Evolutionary conservation across 148 eudicot species (phyloP).

Genomic region (Diospyros lotus): DNA sequence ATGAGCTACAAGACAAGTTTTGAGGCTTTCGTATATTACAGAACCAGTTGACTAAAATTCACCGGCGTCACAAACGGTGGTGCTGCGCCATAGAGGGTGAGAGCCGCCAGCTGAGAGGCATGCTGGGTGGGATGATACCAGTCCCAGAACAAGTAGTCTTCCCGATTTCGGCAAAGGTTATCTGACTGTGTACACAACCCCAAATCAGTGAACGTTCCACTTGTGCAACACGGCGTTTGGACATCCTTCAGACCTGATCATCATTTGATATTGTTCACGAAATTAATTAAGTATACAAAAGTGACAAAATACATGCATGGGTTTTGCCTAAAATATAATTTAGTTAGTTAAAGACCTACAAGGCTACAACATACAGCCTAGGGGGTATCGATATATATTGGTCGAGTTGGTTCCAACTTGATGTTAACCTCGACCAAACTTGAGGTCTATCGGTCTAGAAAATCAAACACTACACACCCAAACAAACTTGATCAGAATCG

Average conservation of each 20-base stretch:
- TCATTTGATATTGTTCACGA: neutral
- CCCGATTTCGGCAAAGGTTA: slow-evolving; percentile 16
- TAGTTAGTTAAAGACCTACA: too few relatives aligned
- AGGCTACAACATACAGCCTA: too few relatives aligned
- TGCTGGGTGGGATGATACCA: slow-evolving; percentile 29
- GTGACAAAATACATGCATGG: neutral
- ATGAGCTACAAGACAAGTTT: too few relatives aligned
- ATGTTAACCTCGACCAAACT: too few relatives aligned
- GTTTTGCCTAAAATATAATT: too few relatives aligned
- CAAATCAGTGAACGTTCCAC: neutral
- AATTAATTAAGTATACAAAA: neutral
- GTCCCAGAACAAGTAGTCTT: slow-evolving; percentile 32
- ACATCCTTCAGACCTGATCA: slow-evolving; percentile 13
- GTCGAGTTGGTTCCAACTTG: too few relatives aligned
- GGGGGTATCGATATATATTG: too few relatives aligned
- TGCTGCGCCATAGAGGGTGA: slow-evolving; percentile 10
- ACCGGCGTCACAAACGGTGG: slow-evolving; percentile 17
- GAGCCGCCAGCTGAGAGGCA: slow-evolving; percentile 26
- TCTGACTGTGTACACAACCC: neutral
- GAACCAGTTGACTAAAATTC: slow-evolving; percentile 23
- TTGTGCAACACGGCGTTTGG: slow-evolving; percentile 20
- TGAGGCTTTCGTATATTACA: too few relatives aligned
- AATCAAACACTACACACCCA: too few relatives aligned
- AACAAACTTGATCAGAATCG: too few relatives aligned
- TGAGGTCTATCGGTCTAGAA: too few relatives aligned